These are phyloP conservation scores for Niebla homalea DNA, from an alignment of 495 filamentous ascomycete species.

Conservation along the genomic window DNA sequence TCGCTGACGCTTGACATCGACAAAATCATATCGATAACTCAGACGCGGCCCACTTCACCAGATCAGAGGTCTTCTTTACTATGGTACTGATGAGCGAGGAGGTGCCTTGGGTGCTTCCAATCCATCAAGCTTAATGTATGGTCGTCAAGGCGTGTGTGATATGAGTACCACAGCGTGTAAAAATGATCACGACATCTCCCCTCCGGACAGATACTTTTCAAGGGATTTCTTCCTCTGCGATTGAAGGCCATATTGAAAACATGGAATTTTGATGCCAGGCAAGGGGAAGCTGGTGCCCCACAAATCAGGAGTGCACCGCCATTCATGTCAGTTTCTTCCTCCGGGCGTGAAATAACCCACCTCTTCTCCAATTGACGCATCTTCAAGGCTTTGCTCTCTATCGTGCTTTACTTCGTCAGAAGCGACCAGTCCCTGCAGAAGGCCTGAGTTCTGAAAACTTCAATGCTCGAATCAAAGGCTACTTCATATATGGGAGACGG, in stretches of 20 bases:
- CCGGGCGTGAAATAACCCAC: background rate
- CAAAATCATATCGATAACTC: no score
- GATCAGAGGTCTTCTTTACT: no score
- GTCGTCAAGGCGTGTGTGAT: no score
- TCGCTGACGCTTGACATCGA: no score
- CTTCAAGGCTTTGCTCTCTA: conserved; percentile 58
- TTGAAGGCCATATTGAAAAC: background rate
- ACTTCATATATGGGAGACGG: conserved; percentile 44
- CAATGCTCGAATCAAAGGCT: conserved; percentile 34
- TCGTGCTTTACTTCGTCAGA: conserved; percentile 54
- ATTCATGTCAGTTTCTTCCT: conserved; percentile 43
- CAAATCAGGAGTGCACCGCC: conserved; percentile 40
- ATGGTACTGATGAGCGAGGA: no score
- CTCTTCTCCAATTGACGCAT: conserved; percentile 7
- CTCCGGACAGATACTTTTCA: no score
- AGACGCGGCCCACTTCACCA: no score
- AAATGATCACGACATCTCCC: no score
- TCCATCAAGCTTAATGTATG: no score
- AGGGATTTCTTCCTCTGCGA: background rate
- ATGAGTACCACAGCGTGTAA: no score
- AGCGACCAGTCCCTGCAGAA: conserved; percentile 32
- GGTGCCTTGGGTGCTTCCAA: no score
- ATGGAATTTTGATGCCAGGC: conserved; percentile 22
- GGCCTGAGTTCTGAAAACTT: conserved; percentile 27
- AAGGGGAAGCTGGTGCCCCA: conserved; percentile 30